These are phyloP conservation scores for Lignosus rhinocerotis DNA, from an alignment of 1,284 basidiomycete species.

Conservation along the genomic window DNA sequence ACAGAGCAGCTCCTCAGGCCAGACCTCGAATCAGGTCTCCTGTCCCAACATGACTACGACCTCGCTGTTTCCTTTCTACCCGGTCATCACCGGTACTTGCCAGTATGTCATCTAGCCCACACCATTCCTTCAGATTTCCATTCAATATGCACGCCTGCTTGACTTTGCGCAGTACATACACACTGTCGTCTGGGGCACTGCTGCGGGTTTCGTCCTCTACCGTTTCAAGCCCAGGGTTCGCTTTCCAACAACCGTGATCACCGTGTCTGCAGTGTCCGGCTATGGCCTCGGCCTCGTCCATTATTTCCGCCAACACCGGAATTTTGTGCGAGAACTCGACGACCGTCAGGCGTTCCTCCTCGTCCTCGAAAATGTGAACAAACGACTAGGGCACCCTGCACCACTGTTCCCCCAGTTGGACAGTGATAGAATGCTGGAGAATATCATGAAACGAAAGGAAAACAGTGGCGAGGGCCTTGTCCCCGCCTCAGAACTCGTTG, in stretches of 20 bases:
- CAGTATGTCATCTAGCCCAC: constrained; percentile 35
- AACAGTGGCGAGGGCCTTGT: constrained; percentile 17
- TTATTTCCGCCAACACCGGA: constrained; percentile 15
- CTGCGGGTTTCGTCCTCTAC: constrained; percentile 11
- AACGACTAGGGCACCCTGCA: constrained; percentile 12
- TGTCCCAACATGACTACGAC: constrained; percentile 57
- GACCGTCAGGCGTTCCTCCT: constrained; percentile 21
- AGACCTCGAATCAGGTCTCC: constrained; percentile 54
- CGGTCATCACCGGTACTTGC: constrained; percentile 42
- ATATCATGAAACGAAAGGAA: constrained; percentile 15
- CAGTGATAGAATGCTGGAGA: constrained; percentile 10
- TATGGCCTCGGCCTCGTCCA: constrained; percentile 19
- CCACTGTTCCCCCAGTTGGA: constrained; percentile 16
- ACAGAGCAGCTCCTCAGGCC: constrained; percentile 52
- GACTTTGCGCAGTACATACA: constrained; percentile 24
- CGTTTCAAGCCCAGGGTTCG: constrained; percentile 16
- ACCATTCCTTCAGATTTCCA: not conserved
- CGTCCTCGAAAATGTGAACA: constrained; percentile 22
- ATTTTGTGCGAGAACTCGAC: constrained; percentile 15
- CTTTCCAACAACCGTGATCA: constrained; percentile 16
- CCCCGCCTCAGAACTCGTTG: constrained; percentile 10
- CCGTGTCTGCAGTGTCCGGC: constrained; percentile 15
- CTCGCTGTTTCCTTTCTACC: constrained; percentile 52
- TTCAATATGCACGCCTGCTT: not conserved
- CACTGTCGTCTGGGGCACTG: constrained; percentile 20